phyloP scores from a whole-genome alignment of 441 rosid species.

The Eugenia klotzschiana region DNA sequence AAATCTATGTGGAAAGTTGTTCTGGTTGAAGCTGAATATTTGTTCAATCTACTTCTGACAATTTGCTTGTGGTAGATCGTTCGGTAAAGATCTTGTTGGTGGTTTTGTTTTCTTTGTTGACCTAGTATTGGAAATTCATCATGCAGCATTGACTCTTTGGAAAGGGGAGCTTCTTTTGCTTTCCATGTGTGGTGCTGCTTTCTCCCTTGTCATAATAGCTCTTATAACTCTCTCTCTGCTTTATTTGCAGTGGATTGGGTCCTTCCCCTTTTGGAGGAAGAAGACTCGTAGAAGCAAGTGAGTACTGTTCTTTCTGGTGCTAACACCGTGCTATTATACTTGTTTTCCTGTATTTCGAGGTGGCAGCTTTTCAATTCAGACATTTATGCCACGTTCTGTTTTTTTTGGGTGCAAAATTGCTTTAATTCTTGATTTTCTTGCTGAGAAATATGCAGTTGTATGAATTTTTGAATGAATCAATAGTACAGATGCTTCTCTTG shows the following conservation, averaged over 20 bases:
- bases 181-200: not conserved
- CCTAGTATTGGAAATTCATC: not conserved
- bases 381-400: not conserved
- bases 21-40: not conserved
- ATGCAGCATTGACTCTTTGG: not conserved
- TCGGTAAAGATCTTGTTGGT: not conserved
- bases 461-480: not conserved
- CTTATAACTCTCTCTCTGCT: not conserved
- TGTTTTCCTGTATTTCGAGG: not conserved
- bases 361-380: not conserved
- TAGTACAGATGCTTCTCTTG: not conserved
- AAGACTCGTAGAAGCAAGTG: conserved; percentile 2
- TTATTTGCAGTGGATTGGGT: conserved; percentile 4
- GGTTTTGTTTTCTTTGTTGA: not conserved
- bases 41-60: not conserved
- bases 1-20: not conserved
- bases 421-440: not conserved
- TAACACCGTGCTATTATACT: too few species aligned
- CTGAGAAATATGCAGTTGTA: not conserved
- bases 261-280: conserved; percentile 2
- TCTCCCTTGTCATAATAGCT: not conserved
- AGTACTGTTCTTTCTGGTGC: not conserved
- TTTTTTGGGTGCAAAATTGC: not conserved
- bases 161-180: not conserved
- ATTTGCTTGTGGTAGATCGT: not conserved